Evolutionary conservation across 345 rosid genomes (phyloP).

Genomic region (Populus simonii): DNA sequence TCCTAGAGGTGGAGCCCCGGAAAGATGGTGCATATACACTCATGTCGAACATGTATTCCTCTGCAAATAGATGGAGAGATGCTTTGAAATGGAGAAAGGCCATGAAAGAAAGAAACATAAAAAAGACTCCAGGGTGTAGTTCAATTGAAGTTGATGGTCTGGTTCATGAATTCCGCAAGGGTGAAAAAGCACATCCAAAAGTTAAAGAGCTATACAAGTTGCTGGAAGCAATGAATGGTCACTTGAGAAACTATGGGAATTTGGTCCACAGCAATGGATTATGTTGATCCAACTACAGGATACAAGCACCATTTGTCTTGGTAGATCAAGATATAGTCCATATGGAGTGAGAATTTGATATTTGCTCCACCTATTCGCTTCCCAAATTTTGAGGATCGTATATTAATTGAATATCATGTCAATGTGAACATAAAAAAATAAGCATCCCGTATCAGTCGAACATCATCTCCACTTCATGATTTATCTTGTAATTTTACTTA

Average conservation of each 20-base stretch:
- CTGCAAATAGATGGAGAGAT: constrained; percentile 49
- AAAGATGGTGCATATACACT: constrained; percentile 45
- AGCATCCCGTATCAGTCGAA: too few species aligned
- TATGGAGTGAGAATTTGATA: too few species aligned
- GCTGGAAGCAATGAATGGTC: constrained; percentile 7
- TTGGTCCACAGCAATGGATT: background rate
- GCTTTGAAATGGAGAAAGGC: constrained; percentile 40
- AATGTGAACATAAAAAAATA: too few species aligned
- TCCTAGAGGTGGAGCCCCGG: constrained; percentile 37
- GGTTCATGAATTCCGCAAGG: constrained; percentile 50
- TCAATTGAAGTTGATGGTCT: constrained; percentile 45
- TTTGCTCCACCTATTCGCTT: too few species aligned
- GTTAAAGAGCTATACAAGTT: constrained; percentile 32
- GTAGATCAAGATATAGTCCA: too few species aligned
- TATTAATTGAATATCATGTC: too few species aligned
- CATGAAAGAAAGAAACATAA: constrained; percentile 43
- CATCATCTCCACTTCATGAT: too few species aligned
- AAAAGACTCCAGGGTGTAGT: constrained; percentile 57
- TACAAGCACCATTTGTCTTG: too few species aligned
- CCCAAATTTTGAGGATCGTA: too few species aligned
- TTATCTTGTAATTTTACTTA: too few species aligned
- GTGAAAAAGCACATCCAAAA: constrained; percentile 46
- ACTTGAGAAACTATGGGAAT: constrained; percentile 5
- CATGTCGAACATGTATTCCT: constrained; percentile 56
- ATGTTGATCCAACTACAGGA: background rate